phyloP scores from a whole-genome alignment of 371 early-diverging fungal species.

The Saksenaea vasiformis region DNA sequence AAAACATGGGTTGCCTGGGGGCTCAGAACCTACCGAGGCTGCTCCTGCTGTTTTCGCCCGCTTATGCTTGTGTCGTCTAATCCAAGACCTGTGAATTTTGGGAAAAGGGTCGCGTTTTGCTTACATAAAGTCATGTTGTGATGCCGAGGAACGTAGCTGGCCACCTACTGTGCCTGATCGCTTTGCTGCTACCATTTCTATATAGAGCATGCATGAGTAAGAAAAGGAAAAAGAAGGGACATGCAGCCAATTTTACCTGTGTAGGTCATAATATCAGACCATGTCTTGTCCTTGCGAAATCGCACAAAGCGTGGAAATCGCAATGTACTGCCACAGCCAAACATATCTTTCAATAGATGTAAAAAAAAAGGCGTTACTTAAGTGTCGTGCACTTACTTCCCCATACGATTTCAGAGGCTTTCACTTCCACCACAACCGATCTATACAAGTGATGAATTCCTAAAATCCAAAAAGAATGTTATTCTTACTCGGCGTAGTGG shows the following conservation, averaged over 20 bases:
- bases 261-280: slow-evolving; percentile 57
- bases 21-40: slow-evolving; percentile 1
- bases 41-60: slow-evolving; percentile 7
- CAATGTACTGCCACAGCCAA: slow-evolving; percentile 64
- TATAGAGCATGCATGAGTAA: too few relatives aligned
- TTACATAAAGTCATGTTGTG: slow-evolving; percentile 19
- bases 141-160: slow-evolving; percentile 17
- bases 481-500: slow-evolving; percentile 45
- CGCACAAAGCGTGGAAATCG: slow-evolving; percentile 75
- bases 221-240: neutral
- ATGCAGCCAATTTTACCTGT: slow-evolving; percentile 23
- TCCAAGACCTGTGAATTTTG: neutral
- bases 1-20: neutral
- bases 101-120: neutral
- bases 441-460: slow-evolving; percentile 21
- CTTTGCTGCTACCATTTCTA: slow-evolving; percentile 21
- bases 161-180: slow-evolving; percentile 31
- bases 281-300: slow-evolving; percentile 68
- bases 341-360: slow-evolving; percentile 31
- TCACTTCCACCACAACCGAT: slow-evolving; percentile 68
- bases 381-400: slow-evolving; percentile 15
- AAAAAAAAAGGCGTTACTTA: neutral
- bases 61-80: neutral
- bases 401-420: slow-evolving; percentile 65
- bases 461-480: too few relatives aligned